Evolutionary conservation across 2,329 filamentous ascomycete genomes (phyloP), one percentile per base, ranked within the genome.

Genomic region (Coleophoma eucalyptorum): DNA sequence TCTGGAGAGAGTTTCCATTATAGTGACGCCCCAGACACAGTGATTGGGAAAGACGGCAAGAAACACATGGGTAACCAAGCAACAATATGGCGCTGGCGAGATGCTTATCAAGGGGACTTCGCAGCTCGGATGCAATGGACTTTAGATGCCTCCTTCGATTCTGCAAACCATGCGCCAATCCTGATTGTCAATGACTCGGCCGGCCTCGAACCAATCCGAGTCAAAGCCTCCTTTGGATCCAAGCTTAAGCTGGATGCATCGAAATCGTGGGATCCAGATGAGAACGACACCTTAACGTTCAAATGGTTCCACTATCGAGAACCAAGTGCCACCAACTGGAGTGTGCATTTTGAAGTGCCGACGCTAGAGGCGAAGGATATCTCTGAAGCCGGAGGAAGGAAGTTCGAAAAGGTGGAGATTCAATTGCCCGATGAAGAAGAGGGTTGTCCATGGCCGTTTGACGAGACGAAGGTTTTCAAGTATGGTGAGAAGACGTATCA

Each of bases 11-110:
- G 51, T 34, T 33, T 45, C 7, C 59, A 64, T 44, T 71, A 61
- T 45, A 62, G 57, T 15, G 69, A 72, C 53, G 58, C 63, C 0
- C 54, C 58, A 2, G 71, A 74, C 52, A 53, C 54, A 1, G 67
- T 69, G 5, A 48, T 64, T n/a, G 69, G 69, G 3, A 20, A 52
- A 20, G 55, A 71, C 51, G 64, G 66, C 4, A 56, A 61, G 31
- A 61, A 47, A 2, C 63, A 65, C 50, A 59, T 59, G 33, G 65
- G 63, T 35, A 77, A 74, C 45, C 71, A 77, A 19, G 74, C 75
- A 2, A 76, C 73, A 0, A 73, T 79, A 32, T 79, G 77, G 76
- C 65, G 76, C n/a, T 80, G 76, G 77, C 62, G 76, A 13, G 65
- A 72, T 48, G 74, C 76, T 1, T 79, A 73, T 50, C 75, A 79